These are phyloP conservation scores for Chlorella sp. DNA, from an alignment of 139 green algal genomes.

Conservation along the genomic window DNA sequence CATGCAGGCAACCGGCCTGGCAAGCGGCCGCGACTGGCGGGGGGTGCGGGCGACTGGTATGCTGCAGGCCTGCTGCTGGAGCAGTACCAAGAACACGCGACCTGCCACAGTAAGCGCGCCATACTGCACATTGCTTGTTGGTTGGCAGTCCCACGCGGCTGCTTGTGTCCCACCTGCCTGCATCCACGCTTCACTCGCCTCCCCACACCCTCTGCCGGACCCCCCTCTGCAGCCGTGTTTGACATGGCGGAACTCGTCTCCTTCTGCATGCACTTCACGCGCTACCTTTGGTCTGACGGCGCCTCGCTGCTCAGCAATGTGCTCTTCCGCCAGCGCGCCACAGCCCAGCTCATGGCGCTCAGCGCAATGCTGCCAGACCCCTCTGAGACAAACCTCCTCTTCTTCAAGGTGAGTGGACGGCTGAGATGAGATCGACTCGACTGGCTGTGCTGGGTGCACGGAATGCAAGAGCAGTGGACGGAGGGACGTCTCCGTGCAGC, in stretches of 20 bases:
- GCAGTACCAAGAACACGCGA: not conserved
- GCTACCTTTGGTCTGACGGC: no score
- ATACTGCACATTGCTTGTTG: not conserved
- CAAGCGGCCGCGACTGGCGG: constrained; percentile 11
- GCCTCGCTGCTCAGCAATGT: no score
- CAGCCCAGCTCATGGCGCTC: constrained; percentile 20
- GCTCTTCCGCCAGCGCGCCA: constrained; percentile 12
- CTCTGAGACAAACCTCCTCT: constrained; percentile 23
- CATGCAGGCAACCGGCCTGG: not conserved
- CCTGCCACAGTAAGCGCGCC: not conserved
- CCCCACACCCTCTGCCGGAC: not conserved
- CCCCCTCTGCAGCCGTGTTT: constrained; percentile 11
- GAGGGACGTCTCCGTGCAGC: no score
- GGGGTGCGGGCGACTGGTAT: not conserved
- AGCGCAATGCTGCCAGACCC: constrained; percentile 12
- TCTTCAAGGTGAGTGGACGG: constrained; percentile 24
- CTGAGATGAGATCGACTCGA: not conserved
- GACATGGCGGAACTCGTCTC: constrained; percentile 24
- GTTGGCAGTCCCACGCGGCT: not conserved
- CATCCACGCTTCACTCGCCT: not conserved
- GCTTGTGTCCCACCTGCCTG: not conserved
- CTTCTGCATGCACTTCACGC: no score
- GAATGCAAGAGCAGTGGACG: no score
- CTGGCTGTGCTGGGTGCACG: no score
- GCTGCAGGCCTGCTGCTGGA: constrained; percentile 5